A percentile compares a stretch with the other conserved stretches of the same genome.
Conservation (phyloP, 805 yeast genomes). For the Metschnikowia chrysomelidarum region DNA sequence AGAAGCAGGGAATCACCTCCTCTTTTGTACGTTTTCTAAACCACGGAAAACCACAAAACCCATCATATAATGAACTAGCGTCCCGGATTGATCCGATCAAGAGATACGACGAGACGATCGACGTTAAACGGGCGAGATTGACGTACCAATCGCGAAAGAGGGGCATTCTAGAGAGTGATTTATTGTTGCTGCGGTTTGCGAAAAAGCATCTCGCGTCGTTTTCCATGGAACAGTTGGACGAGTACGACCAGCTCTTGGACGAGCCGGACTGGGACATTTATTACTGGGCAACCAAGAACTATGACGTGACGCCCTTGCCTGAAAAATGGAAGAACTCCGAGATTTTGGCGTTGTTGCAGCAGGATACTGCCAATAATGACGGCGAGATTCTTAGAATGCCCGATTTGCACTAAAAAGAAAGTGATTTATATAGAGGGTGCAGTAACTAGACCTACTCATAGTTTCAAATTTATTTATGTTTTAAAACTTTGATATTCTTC, state of each 20-base stretch:
- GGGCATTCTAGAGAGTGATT: slow-evolving; percentile 92
- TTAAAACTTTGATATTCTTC: no score
- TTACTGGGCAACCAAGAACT: slow-evolving; percentile 94
- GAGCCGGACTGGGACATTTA: slow-evolving; percentile 99
- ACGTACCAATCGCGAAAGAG: slow-evolving; percentile 91
- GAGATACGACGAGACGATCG: slow-evolving; percentile 69
- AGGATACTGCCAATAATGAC: slow-evolving; percentile 68
- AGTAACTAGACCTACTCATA: no score
- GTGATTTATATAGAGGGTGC: no score
- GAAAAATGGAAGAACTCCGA: slow-evolving; percentile 74
- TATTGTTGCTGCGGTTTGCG: slow-evolving; percentile 82
- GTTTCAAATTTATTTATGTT: no score
- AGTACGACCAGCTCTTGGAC: slow-evolving; percentile 81
- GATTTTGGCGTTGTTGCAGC: slow-evolving; percentile 64
- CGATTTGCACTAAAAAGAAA: slow-evolving; percentile 25
- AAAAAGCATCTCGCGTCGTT: slow-evolving; percentile 62
- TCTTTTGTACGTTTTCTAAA: slow-evolving; percentile 24
- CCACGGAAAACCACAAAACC: slow-evolving; percentile 39
- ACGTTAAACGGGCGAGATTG: slow-evolving; percentile 80
- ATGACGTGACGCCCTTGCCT: slow-evolving; percentile 79
- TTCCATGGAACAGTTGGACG: slow-evolving; percentile 66
- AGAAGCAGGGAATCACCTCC: no score
- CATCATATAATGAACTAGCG: slow-evolving; percentile 44
- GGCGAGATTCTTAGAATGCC: slow-evolving; percentile 88
- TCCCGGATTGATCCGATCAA: slow-evolving; percentile 77